phyloP scores from a whole-genome alignment of 2,329 filamentous ascomycete genomes.

The Diaporthe citri region DNA sequence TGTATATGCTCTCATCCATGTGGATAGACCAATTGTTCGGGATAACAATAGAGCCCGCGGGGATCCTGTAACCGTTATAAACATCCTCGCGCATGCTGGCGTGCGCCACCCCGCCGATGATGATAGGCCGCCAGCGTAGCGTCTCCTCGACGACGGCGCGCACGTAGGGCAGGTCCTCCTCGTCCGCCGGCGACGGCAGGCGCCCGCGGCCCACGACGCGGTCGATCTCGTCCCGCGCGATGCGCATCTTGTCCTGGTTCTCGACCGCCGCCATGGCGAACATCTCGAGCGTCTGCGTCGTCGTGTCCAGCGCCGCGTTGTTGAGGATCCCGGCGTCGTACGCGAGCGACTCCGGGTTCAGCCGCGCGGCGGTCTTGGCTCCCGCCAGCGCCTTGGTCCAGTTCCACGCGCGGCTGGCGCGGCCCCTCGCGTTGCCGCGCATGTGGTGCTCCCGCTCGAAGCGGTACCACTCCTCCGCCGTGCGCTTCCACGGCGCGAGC shows the following conservation, averaged over 20 bases:
- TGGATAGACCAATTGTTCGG: slow-evolving; percentile 49
- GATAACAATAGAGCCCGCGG: slow-evolving; percentile 51
- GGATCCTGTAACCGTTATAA: slow-evolving; percentile 51
- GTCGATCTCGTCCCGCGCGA: slow-evolving; percentile 55
- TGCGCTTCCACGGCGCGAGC: slow-evolving; percentile 42
- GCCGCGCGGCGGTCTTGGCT: slow-evolving; percentile 43
- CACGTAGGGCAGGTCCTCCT: slow-evolving; percentile 50
- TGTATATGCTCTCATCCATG: slow-evolving; percentile 33
- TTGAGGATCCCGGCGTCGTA: slow-evolving; percentile 49
- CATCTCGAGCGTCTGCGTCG: slow-evolving; percentile 45
- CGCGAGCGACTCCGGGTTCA: slow-evolving; percentile 44
- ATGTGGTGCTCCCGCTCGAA: slow-evolving; percentile 25
- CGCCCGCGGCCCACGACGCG: slow-evolving; percentile 50
- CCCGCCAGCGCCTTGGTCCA: slow-evolving; percentile 40
- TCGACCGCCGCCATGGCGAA: slow-evolving; percentile 44
- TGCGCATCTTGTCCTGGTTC: slow-evolving; percentile 48
- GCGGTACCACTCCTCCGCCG: slow-evolving; percentile 28
- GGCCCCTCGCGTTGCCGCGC: slow-evolving; percentile 39
- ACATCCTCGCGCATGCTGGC: slow-evolving; percentile 46
- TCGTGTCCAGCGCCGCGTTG: slow-evolving; percentile 53
- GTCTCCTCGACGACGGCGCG: slow-evolving; percentile 53
- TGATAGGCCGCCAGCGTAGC: slow-evolving; percentile 53
- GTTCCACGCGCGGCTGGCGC: slow-evolving; percentile 47
- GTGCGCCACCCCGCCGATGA: slow-evolving; percentile 47
- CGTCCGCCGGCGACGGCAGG: slow-evolving; percentile 50